phyloP scores from a whole-genome alignment of 257 asterid species.

The Solanum etuberosum region DNA sequence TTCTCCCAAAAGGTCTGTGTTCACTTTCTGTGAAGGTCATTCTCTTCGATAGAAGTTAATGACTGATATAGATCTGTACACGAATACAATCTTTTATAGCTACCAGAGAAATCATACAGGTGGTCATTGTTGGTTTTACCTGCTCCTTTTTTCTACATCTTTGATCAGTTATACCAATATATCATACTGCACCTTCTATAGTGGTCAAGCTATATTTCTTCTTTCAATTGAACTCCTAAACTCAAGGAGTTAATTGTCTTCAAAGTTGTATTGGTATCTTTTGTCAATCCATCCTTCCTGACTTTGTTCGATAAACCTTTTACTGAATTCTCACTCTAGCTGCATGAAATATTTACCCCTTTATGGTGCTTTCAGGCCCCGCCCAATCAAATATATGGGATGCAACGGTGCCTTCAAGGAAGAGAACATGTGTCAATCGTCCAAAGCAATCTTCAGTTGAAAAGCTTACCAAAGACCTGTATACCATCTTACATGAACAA shows the following conservation, averaged over 20 bases:
- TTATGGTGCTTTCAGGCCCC: conserved; percentile 47
- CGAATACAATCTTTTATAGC: background rate
- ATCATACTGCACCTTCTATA: background rate
- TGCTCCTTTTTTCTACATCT: background rate
- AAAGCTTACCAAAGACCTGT: conserved; percentile 84
- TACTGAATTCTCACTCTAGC: background rate
- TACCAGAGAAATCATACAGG: background rate
- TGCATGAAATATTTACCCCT: background rate
- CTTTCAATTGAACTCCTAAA: background rate
- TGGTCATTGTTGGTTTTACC: background rate
- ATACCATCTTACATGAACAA: conserved; percentile 80
- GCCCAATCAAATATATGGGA: conserved; percentile 68
- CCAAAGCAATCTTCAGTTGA: conserved; percentile 80
- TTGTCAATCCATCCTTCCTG: background rate
- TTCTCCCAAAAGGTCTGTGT: background rate
- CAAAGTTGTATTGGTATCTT: background rate
- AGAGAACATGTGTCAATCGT: conserved; percentile 78
- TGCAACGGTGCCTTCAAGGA: conserved; percentile 74
- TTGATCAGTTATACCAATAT: background rate
- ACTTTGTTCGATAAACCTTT: background rate
- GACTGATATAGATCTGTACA: background rate
- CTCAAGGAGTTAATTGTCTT: background rate
- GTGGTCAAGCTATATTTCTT: background rate
- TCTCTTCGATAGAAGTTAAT: background rate
- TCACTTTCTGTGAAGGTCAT: background rate